phyloP scores from a whole-genome alignment of 208 protist species.

The Endotrypanum monterogeii region DNA sequence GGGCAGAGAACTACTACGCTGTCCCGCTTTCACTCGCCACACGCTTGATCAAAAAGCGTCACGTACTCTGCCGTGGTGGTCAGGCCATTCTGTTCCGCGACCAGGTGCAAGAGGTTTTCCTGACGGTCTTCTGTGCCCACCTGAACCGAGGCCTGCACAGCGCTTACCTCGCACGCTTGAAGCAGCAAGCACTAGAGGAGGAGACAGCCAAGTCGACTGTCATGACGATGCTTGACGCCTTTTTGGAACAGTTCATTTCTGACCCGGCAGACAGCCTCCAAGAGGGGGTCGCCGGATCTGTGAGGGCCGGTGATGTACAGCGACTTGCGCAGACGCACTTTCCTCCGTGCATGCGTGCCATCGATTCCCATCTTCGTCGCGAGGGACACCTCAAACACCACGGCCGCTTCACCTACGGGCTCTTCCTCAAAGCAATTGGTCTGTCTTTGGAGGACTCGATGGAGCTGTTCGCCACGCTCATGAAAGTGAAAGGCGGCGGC shows the following conservation, averaged over 20 bases:
- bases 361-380: constrained; percentile 80
- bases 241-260: constrained; percentile 81
- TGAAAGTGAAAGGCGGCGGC: constrained; percentile 83
- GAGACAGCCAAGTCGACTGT: constrained; percentile 67
- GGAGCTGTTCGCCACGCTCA: constrained; percentile 81
- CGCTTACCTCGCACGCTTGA: constrained; percentile 69
- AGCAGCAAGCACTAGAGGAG: constrained; percentile 59
- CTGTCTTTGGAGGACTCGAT: constrained; percentile 86
- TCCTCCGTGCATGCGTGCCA: constrained; percentile 90
- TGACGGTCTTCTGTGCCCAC: constrained; percentile 68
- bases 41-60: constrained; percentile 74
- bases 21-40: constrained; percentile 77
- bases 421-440: constrained; percentile 92
- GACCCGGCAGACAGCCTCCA: constrained; percentile 58
- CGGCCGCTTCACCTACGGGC: constrained; percentile 88
- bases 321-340: constrained; percentile 85
- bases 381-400: constrained; percentile 91
- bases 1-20: constrained; percentile 70
- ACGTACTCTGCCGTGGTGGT: constrained; percentile 67
- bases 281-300: constrained; percentile 56
- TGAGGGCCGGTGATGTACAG: constrained; percentile 76
- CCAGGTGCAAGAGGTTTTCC: constrained; percentile 87
- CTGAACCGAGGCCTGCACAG: constrained; percentile 78
- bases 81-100: constrained; percentile 77
- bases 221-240: constrained; percentile 85